Conservation (phyloP, 768 basidiomycete species). For the Hemileccinum rubropunctum region DNA sequence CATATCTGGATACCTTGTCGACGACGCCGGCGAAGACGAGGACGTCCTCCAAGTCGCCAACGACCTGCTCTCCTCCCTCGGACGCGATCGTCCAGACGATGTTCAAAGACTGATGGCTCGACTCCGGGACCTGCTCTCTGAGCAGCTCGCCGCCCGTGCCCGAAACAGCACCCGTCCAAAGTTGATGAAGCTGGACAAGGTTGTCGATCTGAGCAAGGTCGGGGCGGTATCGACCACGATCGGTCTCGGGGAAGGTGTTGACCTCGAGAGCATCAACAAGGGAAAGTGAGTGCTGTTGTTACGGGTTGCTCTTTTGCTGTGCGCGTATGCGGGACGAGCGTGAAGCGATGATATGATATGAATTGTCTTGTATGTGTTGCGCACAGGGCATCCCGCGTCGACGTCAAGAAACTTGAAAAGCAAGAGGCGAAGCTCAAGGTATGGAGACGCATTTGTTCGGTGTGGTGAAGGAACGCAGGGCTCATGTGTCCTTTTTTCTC, state of each 20-base stretch:
- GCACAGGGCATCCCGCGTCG: conserved; percentile 80
- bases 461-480: not conserved
- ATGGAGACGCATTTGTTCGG: not conserved
- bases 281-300: conserved; percentile 63
- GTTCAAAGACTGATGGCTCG: conserved; percentile 66
- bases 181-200: conserved; percentile 75
- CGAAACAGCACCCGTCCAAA: conserved; percentile 62
- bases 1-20: conserved; percentile 82
- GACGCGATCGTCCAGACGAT: conserved; percentile 53
- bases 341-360: not conserved
- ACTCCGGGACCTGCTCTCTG: conserved; percentile 62
- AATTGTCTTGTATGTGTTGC: conserved; percentile 8
- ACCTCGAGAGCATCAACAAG: conserved; percentile 90
- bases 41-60: conserved; percentile 78
- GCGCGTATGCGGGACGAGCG: not conserved
- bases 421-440: conserved; percentile 95
- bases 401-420: conserved; percentile 94
- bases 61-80: conserved; percentile 74
- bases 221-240: conserved; percentile 76
- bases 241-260: conserved; percentile 77
- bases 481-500: not conserved
- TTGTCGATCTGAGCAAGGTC: conserved; percentile 85
- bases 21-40: conserved; percentile 86
- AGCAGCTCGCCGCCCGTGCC: conserved; percentile 56
- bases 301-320: not conserved